A percentile compares a stretch with the other conserved stretches of the same genome.
Conservation (phyloP, 345 rosid species). For the Dipteronia sinensis region DNA sequence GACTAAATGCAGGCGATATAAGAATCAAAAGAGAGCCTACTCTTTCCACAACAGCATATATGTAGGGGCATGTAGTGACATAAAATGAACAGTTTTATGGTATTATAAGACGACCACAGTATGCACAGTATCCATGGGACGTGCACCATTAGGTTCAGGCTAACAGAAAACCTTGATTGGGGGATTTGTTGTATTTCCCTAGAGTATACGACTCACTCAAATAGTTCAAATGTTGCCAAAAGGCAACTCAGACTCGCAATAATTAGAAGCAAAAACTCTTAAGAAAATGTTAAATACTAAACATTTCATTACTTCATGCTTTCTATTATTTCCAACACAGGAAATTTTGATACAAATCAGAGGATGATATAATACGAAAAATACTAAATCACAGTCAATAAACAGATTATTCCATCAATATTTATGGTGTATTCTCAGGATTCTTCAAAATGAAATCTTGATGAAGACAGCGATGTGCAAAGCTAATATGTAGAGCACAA, state of each 20-base stretch:
- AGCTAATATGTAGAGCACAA: conserved; percentile 77
- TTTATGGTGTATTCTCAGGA: conserved; percentile 11
- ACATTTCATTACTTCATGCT: conserved; percentile 2
- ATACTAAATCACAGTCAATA: neutral
- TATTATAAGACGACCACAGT: neutral
- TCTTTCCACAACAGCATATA: neutral
- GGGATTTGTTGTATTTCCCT: neutral
- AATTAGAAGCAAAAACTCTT: neutral
- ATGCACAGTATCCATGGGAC: neutral
- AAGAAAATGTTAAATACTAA: neutral
- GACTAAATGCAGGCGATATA: neutral
- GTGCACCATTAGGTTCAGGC: neutral
- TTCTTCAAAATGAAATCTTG: conserved; percentile 80
- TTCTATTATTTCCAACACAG: neutral
- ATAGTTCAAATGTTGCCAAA: neutral
- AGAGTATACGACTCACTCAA: neutral
- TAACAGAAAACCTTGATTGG: neutral
- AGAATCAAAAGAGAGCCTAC: too few relatives aligned
- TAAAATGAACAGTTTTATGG: neutral
- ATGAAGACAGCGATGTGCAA: conserved; percentile 80
- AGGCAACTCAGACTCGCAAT: too few relatives aligned
- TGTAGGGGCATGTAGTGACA: neutral
- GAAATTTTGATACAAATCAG: too few relatives aligned
- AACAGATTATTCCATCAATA: conserved; percentile 9
- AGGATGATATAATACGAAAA: neutral